A percentile compares a stretch with the other conserved stretches of the same genome.
Conservation (phyloP, 495 filamentous ascomycete species). For the Neurospora sp. region DNA sequence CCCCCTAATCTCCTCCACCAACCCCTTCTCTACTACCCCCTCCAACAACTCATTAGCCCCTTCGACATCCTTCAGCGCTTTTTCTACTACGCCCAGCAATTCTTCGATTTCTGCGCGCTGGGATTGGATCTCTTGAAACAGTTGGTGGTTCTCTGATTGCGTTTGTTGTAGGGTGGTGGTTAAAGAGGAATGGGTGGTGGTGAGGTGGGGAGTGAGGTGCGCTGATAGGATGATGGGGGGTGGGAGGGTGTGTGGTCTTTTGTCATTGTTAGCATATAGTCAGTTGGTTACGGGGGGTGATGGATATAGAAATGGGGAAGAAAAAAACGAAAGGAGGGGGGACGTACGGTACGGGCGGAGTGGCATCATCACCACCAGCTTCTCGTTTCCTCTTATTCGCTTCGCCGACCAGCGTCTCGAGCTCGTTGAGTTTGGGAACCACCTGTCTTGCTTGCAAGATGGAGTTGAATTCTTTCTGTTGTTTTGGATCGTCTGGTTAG, state of each 20-base stretch:
- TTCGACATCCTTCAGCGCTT: slow-evolving; percentile 59
- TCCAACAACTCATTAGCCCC: slow-evolving; percentile 44
- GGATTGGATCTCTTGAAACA: slow-evolving; percentile 50
- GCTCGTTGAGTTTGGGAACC: slow-evolving; percentile 65
- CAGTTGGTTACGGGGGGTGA: no score
- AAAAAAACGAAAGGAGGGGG: no score
- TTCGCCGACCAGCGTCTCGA: slow-evolving; percentile 66
- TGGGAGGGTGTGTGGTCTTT: slow-evolving; percentile 63
- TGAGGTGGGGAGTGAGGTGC: slow-evolving; percentile 60
- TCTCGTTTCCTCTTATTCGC: slow-evolving; percentile 51
- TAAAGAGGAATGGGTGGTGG: slow-evolving; percentile 49
- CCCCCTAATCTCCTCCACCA: slow-evolving; percentile 36
- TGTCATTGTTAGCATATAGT: no score
- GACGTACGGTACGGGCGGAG: slow-evolving; percentile 35
- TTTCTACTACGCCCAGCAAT: slow-evolving; percentile 55
- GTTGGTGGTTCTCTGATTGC: slow-evolving; percentile 51
- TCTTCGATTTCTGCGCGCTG: slow-evolving; percentile 68
- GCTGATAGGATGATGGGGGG: slow-evolving; percentile 55
- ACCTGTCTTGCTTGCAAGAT: slow-evolving; percentile 64
- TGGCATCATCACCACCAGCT: slow-evolving; percentile 17
- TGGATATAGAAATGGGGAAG: no score
- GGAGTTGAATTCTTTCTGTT: slow-evolving; percentile 61
- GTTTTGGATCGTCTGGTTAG: background rate
- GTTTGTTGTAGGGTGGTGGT: slow-evolving; percentile 50
- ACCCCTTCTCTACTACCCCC: slow-evolving; percentile 30